Conservation (phyloP, 345 rosid species). For the Bruguiera sexangula region DNA sequence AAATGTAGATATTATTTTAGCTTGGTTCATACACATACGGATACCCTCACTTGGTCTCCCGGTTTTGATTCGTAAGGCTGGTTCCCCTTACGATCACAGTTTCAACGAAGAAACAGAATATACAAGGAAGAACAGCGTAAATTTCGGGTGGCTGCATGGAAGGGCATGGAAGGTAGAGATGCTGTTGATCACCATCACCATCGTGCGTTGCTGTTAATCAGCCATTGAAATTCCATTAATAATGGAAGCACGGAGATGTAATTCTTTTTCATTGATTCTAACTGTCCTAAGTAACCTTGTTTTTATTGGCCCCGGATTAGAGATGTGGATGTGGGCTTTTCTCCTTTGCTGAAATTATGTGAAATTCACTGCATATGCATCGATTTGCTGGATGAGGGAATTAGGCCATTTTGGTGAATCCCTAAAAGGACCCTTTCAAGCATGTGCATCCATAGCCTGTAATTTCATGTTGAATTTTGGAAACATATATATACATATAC, state of each 20-base stretch:
- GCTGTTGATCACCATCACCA: conserved; percentile 24
- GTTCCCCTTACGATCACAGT: conserved; percentile 37
- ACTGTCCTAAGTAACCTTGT: conserved; percentile 3
- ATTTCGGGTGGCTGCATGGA: conserved; percentile 67
- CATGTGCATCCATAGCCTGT: not conserved
- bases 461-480: not conserved
- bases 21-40: not conserved
- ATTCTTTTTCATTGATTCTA: conserved; percentile 5
- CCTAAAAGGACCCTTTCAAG: not conserved
- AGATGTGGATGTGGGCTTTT: not conserved
- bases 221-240: conserved; percentile 26
- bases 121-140: conserved; percentile 98
- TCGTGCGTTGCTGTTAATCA: conserved; percentile 32
- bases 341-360: conserved; percentile 7
- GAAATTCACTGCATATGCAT: conserved; percentile 3
- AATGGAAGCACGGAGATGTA: conserved; percentile 27
- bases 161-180: conserved; percentile 47
- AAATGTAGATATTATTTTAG: not conserved
- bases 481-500: no score
- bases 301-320: conserved; percentile 1
- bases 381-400: conserved; percentile 2
- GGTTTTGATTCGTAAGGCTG: conserved; percentile 1
- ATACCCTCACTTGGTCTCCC: not conserved
- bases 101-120: conserved; percentile 84
- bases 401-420: not conserved